Base-by-base conservation (phyloP, 495 filamentous ascomycete genomes). In the Neurospora sp. region DNA sequence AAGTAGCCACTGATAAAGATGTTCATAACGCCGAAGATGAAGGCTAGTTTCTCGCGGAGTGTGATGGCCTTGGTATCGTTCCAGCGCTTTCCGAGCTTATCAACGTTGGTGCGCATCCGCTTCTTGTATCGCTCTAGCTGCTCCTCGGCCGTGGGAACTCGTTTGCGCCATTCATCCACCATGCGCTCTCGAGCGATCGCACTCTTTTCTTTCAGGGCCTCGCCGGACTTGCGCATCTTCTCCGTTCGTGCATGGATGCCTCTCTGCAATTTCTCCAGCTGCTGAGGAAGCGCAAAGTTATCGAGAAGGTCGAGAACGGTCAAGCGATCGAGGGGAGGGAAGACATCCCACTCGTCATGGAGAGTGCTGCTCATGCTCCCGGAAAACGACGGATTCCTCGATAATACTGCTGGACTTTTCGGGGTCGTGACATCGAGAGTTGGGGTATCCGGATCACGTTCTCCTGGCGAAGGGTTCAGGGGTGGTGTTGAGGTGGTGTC, bases 1-100 rank as follows among this genome's bases (percentile, higher is more conserved):
- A 99, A 84, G 79, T 97, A 97, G 62, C 94, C 96, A 75, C 93
- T 96, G 78, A 98, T 90, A 82, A 98, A 97, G 79, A 99, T 93
- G 79, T 98, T 99, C 81, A 97, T 89, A 69, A 98, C 94, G 77
- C 93, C 96, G 59, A 91, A 92, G 72, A 99, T 97, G 83, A 99
- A 99, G 14, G 96, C 94, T 31, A 94, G 83, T 86, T 99, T 99
- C 86, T 99, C 96, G 54, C 94, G 90, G 40, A 92, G 80, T 1
- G 94, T 97, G 75, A 98, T 93, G 73, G 89, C 89, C 75, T 92
- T 93, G 42, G 92, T 91, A 80, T 96, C 91, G 81, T 91, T 94
- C 96, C 96, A 99, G 78, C 89, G 90, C 69, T 87, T 89, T 46
- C 91, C 90, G 27, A 99, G 84, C 75, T 93, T 90, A 73, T 98